phyloP scores from a whole-genome alignment of 2,329 filamentous ascomycete genomes.

The Aotearoamyces nothofagi region DNA sequence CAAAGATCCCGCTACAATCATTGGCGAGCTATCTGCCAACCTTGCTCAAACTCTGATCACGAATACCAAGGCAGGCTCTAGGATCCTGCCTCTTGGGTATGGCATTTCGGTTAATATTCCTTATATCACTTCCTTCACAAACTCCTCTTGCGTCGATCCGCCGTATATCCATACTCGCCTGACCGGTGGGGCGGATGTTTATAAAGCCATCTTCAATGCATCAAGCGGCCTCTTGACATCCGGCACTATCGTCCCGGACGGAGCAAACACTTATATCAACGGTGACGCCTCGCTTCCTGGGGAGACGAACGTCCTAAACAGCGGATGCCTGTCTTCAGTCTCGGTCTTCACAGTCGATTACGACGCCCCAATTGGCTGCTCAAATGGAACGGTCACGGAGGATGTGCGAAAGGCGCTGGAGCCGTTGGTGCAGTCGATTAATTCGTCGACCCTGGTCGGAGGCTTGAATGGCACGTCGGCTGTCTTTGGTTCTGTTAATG shows the following conservation, averaged over 20 bases:
- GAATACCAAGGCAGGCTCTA: slow-evolving; percentile 17
- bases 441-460: neutral
- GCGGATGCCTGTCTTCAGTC: slow-evolving; percentile 23
- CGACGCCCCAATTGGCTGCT: slow-evolving; percentile 25
- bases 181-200: slow-evolving; percentile 30
- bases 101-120: slow-evolving; percentile 36
- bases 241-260: slow-evolving; percentile 23
- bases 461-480: neutral
- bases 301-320: slow-evolving; percentile 30
- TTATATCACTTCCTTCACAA: slow-evolving; percentile 22
- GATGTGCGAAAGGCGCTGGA: neutral
- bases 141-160: slow-evolving; percentile 24
- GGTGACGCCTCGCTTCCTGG: slow-evolving; percentile 34
- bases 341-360: slow-evolving; percentile 35
- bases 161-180: slow-evolving; percentile 30
- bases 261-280: slow-evolving; percentile 33
- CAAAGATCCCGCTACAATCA: slow-evolving; percentile 26
- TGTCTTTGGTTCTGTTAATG: neutral
- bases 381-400: neutral
- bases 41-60: slow-evolving; percentile 28
- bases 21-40: slow-evolving; percentile 26
- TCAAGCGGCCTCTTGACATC: slow-evolving; percentile 28
- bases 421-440: neutral
- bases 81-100: slow-evolving; percentile 31
- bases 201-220: slow-evolving; percentile 28